Conservation (phyloP, 2,329 filamentous ascomycete species). For the Corinectria fuckeliana region DNA sequence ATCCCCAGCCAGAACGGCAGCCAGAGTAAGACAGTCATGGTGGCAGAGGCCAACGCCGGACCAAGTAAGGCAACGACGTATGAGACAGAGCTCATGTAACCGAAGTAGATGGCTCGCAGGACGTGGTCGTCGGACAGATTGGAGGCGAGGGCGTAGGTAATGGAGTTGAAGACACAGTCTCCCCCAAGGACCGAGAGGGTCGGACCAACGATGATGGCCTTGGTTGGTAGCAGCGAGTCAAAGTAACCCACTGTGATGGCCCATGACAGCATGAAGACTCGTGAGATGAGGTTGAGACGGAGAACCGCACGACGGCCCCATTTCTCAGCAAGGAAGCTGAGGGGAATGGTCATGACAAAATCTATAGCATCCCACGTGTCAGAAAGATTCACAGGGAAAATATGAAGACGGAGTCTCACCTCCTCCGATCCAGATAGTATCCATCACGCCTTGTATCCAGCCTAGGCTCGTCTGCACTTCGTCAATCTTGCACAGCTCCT, state of each 20-base stretch:
- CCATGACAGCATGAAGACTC: constrained; percentile 35
- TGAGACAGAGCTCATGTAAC: constrained; percentile 56
- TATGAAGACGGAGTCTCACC: constrained; percentile 37
- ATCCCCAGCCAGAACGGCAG: constrained; percentile 48
- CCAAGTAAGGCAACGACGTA: constrained; percentile 55
- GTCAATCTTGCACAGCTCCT: constrained; percentile 61
- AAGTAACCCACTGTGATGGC: constrained; percentile 31
- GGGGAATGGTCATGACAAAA: constrained; percentile 56
- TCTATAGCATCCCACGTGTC: constrained; percentile 40
- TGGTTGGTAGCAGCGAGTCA: constrained; percentile 26
- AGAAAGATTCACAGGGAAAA: not conserved
- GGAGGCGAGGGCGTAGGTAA: constrained; percentile 54
- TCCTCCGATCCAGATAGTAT: constrained; percentile 57
- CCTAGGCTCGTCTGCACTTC: constrained; percentile 58
- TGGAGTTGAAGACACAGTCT: constrained; percentile 59
- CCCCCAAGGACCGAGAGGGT: constrained; percentile 54
- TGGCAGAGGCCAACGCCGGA: constrained; percentile 53
- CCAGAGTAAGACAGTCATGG: constrained; percentile 52
- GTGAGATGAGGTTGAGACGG: constrained; percentile 51
- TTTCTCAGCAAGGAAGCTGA: constrained; percentile 53
- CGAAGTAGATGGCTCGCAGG: constrained; percentile 56
- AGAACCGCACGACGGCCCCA: constrained; percentile 50
- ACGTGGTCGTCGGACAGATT: constrained; percentile 52
- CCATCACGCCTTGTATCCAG: constrained; percentile 58
- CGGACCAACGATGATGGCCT: constrained; percentile 48